Evolutionary conservation across 2,329 filamentous ascomycete genomes (phyloP), one percentile per base, ranked within the genome.

Genomic region (Venturiaceae sp.): DNA sequence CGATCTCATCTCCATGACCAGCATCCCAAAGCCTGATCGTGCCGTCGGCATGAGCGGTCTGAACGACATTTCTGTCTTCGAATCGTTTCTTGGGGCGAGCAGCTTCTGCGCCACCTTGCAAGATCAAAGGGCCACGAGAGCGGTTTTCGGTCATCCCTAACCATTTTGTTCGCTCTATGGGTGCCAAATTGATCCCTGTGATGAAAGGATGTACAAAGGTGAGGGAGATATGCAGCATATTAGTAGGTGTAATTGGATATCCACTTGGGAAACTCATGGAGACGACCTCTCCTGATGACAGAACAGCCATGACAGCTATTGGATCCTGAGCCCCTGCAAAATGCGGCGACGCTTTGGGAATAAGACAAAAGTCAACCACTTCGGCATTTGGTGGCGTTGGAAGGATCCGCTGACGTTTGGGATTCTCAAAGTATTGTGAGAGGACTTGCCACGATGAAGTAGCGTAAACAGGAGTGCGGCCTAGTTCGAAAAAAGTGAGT

Each of bases 241-340:
- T 96, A 3, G 92, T 96, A 1, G 94, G 91, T 30, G 86, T 88
- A 58, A 97, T 95, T 1, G 90, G 87, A 70, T 92, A 88, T 30
- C 94, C 94, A 53, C 87, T 94, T 0, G 94, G 94, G 68, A 97
- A 97, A 66, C 87, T 95, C 69, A 97, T 75, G 0, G 92, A 95
- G 55, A 95, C 80, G 30, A 97, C 74, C 72, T 97, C 92, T 23
- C 94, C 94, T 1, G 91, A 96, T 0, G 87, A 85, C 3, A 97
- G 77, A 6, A 95, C 75, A 2, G 84, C 82, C 63, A 99, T 78
- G 41, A 95, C 76, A 23, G 91, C 92, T 59, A 97, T 87, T 0
- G 94, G 94, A 68, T 99, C 92, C 68, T 96, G 90, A 13, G 87
- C 87, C 28, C 92, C 91, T 41, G 82, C 84, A 71, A 92, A 97